Evolutionary conservation across 805 yeast species (phyloP), one percentile per base, ranked within the genome.

Genomic region (Alloascoidea hylecoeti): DNA sequence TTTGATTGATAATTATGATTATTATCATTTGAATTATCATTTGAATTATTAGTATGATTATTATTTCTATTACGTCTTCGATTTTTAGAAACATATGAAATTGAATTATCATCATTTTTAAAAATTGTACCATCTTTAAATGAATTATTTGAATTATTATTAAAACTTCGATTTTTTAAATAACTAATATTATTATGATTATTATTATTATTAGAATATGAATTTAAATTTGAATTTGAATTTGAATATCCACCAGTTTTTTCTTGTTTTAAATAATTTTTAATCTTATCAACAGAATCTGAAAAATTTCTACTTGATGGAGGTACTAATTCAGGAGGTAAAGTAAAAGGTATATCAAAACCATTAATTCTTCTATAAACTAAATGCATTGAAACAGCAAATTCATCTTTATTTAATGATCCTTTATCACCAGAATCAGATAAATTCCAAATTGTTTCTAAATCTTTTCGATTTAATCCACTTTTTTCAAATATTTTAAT

Each of bases 301-400:
- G 81, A 78, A 42, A 92, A 60, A 42, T 80, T 67, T 49, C 76
- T 74, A 30, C 80, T 70, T 4, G 94, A 80, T 2, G 95, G 94
- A 4, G 98, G 97, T 18, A 86, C 63, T 45, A 89, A 69, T 51
- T 86, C 94, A 2, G 94, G 85, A 2, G 97, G 97, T 38, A 89
- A 67, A 39, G 75, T 64, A 36, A 66, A 53, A 16, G 98, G 98
- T 37, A 92, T 60, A n/a, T 80, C 84, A 45, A 72, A 75, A 2
- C 96, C 96, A 51, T 86, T 88, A 52, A 89, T 63, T 44, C 89
- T 72, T 55, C 96, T 73, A 60, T 92, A 89, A 34, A 89, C 89
- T 42, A 89, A 66, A 65, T 94, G 96, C 97, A 89, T 92, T 19
- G 97, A 96, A 27, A 92, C 86, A 0, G 95, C 80, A 61, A 89